A percentile compares a stretch with the other conserved stretches of the same genome.
Conservation (phyloP, 345 rosid species). For the Trapa bicornis region DNA sequence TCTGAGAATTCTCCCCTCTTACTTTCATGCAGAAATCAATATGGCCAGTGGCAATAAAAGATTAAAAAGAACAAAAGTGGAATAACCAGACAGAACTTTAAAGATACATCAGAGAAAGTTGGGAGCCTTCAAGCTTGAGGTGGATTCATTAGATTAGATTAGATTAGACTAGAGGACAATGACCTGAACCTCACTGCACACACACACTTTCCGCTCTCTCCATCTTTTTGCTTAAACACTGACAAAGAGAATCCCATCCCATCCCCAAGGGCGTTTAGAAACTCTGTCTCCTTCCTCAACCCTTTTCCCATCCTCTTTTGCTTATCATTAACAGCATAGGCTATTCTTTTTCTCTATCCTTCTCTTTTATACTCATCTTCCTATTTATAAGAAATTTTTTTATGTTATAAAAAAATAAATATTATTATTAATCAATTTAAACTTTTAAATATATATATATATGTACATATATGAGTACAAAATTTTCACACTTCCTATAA, state of each 20-base stretch:
- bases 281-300: constrained; percentile 15
- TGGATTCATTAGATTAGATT: too few species aligned
- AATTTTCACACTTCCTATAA: too few species aligned
- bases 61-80: neutral
- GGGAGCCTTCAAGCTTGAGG: constrained; percentile 9
- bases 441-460: too few species aligned
- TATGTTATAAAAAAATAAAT: too few species aligned
- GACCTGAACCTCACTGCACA: neutral
- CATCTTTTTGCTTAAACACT: constrained; percentile 19
- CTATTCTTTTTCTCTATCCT: too few species aligned
- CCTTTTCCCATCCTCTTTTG: neutral
- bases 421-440: too few species aligned
- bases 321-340: too few species aligned
- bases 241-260: neutral
- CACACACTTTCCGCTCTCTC: neutral
- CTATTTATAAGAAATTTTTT: too few species aligned
- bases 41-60: neutral
- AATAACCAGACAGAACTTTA: neutral
- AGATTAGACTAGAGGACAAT: neutral
- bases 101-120: neutral
- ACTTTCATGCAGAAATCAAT: constrained; percentile 33
- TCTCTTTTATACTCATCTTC: too few species aligned
- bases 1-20: constrained; percentile 45
- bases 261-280: too few species aligned
- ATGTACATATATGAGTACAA: too few species aligned